These are phyloP conservation scores for Acanthamoeba triangularis DNA, from an alignment of 208 protist genomes.

Conservation along the genomic window DNA sequence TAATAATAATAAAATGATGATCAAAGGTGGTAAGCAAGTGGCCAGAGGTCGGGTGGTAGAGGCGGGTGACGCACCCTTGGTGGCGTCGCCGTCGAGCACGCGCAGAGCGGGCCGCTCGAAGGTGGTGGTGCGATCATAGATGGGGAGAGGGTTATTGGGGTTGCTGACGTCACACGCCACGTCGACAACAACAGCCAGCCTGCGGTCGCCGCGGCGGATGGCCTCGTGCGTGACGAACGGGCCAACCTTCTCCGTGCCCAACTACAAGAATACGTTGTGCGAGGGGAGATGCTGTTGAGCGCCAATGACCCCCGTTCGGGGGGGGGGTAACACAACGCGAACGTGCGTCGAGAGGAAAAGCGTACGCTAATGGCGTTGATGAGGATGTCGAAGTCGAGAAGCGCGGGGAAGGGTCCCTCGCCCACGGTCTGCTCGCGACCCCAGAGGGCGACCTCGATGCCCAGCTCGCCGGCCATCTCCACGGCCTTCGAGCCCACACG, in stretches of 20 bases:
- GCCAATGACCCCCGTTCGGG: background rate
- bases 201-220: slow-evolving; percentile 63
- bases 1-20: no score
- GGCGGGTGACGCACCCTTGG: background rate
- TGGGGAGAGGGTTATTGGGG: slow-evolving; percentile 90
- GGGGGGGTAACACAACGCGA: background rate
- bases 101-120: slow-evolving; percentile 84
- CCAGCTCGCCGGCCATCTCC: slow-evolving; percentile 80
- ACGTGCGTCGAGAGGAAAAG: slow-evolving; percentile 84
- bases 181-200: slow-evolving; percentile 85
- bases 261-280: background rate
- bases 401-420: slow-evolving; percentile 88
- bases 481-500: slow-evolving; percentile 83
- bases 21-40: no score
- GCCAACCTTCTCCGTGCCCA: slow-evolving; percentile 26
- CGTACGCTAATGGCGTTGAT: slow-evolving; percentile 92
- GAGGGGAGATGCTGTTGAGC: background rate
- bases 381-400: slow-evolving; percentile 88
- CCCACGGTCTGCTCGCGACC: slow-evolving; percentile 88
- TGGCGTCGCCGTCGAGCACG: slow-evolving; percentile 74
- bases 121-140: slow-evolving; percentile 88
- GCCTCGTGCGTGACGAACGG: slow-evolving; percentile 65
- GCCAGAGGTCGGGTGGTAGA: background rate
- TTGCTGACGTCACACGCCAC: slow-evolving; percentile 90
- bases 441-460: slow-evolving; percentile 85